Conservation (phyloP, 208 protist species). For the Wallacemonas collosoma region DNA sequence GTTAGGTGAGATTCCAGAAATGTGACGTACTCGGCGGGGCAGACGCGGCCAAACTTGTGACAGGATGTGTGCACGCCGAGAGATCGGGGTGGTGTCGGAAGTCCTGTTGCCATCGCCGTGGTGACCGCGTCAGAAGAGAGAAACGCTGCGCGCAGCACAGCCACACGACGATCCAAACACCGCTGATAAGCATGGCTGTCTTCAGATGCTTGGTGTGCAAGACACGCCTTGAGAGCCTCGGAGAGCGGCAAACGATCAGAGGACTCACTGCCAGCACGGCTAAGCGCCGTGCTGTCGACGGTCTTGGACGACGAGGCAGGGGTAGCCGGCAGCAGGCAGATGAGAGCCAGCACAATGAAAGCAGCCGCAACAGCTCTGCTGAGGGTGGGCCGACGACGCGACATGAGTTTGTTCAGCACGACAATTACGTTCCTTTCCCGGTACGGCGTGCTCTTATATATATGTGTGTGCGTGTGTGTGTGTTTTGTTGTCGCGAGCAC, state of each 20-base stretch:
- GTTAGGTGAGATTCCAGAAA: constrained; percentile 33
- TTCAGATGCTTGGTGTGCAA: neutral
- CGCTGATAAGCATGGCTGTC: neutral
- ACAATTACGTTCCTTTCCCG: too few species aligned
- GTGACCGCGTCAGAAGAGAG: neutral
- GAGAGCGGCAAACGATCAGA: neutral
- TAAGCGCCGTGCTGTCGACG: neutral
- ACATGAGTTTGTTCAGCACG: too few species aligned
- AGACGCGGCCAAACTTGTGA: constrained; percentile 54
- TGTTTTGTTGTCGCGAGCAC: too few species aligned
- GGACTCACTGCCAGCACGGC: neutral
- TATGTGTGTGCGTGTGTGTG: too few species aligned
- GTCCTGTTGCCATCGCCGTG: too few species aligned
- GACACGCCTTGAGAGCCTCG: neutral
- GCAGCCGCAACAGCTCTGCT: too few species aligned
- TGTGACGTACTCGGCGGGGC: constrained; percentile 51
- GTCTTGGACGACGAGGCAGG: too few species aligned
- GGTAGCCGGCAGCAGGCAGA: too few species aligned
- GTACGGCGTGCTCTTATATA: too few species aligned
- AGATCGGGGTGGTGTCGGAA: constrained; percentile 44
- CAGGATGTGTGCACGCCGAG: constrained; percentile 67
- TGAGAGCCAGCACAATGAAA: too few species aligned
- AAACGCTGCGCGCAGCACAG: neutral
- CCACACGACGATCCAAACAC: neutral
- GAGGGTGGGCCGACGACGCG: too few species aligned